Evolutionary conservation across 73 alveolate species (phyloP).

Genomic region (Durusdinium trenchii): DNA sequence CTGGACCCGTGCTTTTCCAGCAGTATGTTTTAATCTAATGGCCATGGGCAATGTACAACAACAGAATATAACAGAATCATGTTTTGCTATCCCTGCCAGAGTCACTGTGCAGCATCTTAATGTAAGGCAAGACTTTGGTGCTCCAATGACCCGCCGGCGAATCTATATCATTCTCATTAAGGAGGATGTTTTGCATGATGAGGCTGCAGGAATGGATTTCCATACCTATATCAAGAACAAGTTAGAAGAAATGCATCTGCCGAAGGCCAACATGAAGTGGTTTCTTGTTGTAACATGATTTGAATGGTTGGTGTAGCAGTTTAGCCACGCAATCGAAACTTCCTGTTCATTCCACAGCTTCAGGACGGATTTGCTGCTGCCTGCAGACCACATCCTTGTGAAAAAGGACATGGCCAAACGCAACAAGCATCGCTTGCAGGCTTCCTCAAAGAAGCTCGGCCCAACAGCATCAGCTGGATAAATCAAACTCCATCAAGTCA

Average conservation of each 20-base stretch:
- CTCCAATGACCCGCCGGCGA: neutral
- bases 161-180: neutral
- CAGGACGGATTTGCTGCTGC: neutral
- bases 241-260: neutral
- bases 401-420: constrained; percentile 5
- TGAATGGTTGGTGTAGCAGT: neutral
- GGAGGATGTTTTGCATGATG: neutral
- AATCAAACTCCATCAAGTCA: neutral
- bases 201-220: neutral
- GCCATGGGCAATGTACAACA: too few relatives aligned
- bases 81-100: neutral
- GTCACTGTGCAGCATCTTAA: neutral
- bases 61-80: neutral
- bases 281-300: neutral
- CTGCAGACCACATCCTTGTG: neutral
- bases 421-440: neutral
- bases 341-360: neutral
- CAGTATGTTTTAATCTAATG: neutral
- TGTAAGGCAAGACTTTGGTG: neutral
- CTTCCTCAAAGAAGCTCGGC: neutral
- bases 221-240: neutral
- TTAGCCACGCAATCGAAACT: too few relatives aligned
- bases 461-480: neutral
- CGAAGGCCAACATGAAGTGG: neutral
- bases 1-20: neutral